Percentiles rank a stretch among this genome's conserved stretches.
These are phyloP conservation scores for Pachyrhizus erosus DNA, from an alignment of 306 rosid genomes.

Conservation along the genomic window DNA sequence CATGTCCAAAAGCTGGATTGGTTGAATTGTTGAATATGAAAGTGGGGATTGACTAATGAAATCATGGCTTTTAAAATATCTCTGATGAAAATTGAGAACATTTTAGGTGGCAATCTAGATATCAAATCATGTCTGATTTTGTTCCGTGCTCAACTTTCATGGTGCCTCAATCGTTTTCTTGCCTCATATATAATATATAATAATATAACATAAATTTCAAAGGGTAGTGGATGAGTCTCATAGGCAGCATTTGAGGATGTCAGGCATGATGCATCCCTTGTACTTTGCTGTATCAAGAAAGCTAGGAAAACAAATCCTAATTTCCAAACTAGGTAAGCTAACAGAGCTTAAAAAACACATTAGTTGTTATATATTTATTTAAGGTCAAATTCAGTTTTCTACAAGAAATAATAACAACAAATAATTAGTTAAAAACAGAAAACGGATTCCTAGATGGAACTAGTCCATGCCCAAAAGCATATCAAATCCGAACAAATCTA, in stretches of 20 bases:
- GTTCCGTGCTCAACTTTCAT: not conserved
- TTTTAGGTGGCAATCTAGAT: constrained; percentile 25
- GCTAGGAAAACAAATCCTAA: not conserved
- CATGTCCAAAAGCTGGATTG: constrained; percentile 25
- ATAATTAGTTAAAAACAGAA: not conserved
- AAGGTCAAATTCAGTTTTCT: constrained; percentile 10
- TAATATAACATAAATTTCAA: not conserved
- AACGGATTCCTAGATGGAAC: constrained; percentile 6
- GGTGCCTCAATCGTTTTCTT: not conserved
- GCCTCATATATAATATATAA: not conserved
- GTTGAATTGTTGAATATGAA: constrained; percentile 5
- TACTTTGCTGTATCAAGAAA: constrained; percentile 12
- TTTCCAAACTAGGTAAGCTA: constrained; percentile 22
- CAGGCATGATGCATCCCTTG: not conserved
- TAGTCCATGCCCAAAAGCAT: constrained; percentile 19
- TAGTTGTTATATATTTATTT: not conserved
- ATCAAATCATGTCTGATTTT: constrained; percentile 34
- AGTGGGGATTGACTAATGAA: constrained; percentile 35
- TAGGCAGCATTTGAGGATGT: constrained; percentile 27
- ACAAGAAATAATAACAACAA: not conserved
- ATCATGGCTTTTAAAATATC: constrained; percentile 10
- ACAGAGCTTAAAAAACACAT: not conserved
- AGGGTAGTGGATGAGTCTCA: constrained; percentile 13
- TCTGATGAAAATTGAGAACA: not conserved
- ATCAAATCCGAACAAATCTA: constrained; percentile 55